phyloP scores from a whole-genome alignment of 768 basidiomycete species.

The Tulasnella sp. region DNA sequence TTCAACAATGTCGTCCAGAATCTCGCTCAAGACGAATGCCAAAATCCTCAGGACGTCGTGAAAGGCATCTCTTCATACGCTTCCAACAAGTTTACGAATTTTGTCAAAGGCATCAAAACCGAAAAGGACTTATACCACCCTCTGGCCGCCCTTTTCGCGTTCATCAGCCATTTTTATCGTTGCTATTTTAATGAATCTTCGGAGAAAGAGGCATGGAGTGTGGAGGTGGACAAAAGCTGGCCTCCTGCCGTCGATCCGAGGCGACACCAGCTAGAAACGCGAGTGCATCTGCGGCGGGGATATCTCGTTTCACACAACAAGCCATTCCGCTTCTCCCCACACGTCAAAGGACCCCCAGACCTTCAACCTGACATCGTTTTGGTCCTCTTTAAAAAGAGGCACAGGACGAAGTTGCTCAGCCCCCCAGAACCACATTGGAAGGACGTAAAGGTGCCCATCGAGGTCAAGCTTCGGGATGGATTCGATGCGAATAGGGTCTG shows the following conservation, averaged over 20 bases:
- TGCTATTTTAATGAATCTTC: not conserved
- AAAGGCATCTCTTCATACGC: not conserved
- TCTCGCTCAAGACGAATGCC: not conserved
- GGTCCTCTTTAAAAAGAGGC: not conserved
- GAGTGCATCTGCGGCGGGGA: not conserved
- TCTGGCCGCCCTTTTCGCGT: not conserved
- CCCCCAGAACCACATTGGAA: not conserved
- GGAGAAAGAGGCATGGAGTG: not conserved
- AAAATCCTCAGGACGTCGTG: not conserved
- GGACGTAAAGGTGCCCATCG: constrained; percentile 3
- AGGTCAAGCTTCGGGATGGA: not conserved
- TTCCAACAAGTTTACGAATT: not conserved
- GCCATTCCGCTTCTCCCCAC: not conserved
- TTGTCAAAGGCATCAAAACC: not conserved
- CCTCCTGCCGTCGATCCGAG: not conserved
- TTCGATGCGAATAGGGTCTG: not conserved
- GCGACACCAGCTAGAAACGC: too few relatives aligned
- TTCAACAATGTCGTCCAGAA: not conserved
- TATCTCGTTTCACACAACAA: not conserved
- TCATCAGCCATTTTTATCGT: constrained; percentile 2
- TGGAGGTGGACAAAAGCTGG: not conserved
- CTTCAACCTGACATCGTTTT: not conserved
- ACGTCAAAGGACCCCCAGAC: not conserved
- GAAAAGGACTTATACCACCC: not conserved
- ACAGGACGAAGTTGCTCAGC: not conserved